Evolutionary conservation across 176 grass and related monocot genomes (phyloP).

Genomic region (Poa annua): DNA sequence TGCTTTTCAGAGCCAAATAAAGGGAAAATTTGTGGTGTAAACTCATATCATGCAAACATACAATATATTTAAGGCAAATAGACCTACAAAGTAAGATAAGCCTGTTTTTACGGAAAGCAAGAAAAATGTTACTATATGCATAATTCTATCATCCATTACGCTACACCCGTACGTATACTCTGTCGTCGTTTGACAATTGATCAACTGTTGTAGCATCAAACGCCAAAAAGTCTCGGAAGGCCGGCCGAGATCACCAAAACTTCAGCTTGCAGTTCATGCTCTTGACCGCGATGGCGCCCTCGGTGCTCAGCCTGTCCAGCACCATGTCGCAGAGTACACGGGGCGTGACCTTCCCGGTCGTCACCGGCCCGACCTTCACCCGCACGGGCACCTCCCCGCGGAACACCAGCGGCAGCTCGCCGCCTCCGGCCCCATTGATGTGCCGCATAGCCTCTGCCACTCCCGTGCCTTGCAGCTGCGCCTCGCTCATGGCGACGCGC

Average conservation of each 20-base stretch:
- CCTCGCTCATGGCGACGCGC: conserved; percentile 49
- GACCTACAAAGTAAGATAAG: no score
- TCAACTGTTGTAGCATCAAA: neutral
- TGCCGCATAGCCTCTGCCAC: conserved; percentile 42
- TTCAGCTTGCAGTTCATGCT: conserved; percentile 53
- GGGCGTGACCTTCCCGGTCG: conserved; percentile 42
- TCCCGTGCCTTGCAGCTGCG: conserved; percentile 30
- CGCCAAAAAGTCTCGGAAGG: neutral
- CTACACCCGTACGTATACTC: neutral
- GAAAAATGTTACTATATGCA: no score
- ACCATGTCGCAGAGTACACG: conserved; percentile 45
- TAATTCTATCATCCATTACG: neutral
- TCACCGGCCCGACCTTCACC: conserved; percentile 37
- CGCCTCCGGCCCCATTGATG: conserved; percentile 4
- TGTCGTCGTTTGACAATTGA: neutral
- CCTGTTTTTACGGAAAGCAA: no score
- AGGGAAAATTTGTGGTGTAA: no score
- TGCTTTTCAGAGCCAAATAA: no score
- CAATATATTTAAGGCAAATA: no score
- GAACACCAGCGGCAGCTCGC: conserved; percentile 47
- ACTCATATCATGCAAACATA: no score
- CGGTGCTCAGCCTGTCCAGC: conserved; percentile 44
- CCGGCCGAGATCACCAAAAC: conserved; percentile 19
- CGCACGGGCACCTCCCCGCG: conserved; percentile 48
- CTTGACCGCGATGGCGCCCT: conserved; percentile 42